phyloP scores from a whole-genome alignment of 768 basidiomycete genomes.

The Lactarius hengduanensis region DNA sequence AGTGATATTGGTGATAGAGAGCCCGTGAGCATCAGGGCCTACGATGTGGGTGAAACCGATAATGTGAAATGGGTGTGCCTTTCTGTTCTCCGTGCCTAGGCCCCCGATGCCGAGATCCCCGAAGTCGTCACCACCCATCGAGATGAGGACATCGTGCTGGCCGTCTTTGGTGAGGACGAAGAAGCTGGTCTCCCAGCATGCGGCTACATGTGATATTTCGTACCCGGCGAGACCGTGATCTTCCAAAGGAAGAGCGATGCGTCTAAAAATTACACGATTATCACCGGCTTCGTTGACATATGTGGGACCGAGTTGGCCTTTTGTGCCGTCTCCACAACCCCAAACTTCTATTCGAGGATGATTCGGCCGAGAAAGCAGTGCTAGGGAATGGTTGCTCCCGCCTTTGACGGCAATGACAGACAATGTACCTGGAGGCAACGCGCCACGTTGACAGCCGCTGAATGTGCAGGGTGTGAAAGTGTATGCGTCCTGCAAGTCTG shows the following conservation, averaged over 20 bases:
- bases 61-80: slow-evolving; percentile 37
- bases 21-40: slow-evolving; percentile 28
- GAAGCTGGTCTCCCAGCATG: slow-evolving; percentile 85
- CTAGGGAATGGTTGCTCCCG: slow-evolving; percentile 79
- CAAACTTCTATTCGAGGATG: slow-evolving; percentile 47
- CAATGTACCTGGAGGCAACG: slow-evolving; percentile 32
- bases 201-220: slow-evolving; percentile 50
- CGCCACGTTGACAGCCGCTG: slow-evolving; percentile 25
- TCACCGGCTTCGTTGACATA: slow-evolving; percentile 32
- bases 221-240: slow-evolving; percentile 43
- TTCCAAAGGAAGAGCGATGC: slow-evolving; percentile 44
- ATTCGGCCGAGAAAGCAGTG: slow-evolving; percentile 47
- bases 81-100: background rate
- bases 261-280: slow-evolving; percentile 45
- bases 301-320: slow-evolving; percentile 67
- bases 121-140: slow-evolving; percentile 84
- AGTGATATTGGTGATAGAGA: slow-evolving; percentile 44
- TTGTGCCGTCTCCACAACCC: slow-evolving; percentile 70
- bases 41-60: slow-evolving; percentile 40
- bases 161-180: slow-evolving; percentile 52
- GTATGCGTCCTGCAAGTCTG: slow-evolving; percentile 41
- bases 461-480: slow-evolving; percentile 42
- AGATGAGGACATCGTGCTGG: slow-evolving; percentile 55
- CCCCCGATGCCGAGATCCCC: too few species aligned
- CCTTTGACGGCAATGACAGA: slow-evolving; percentile 53